These are phyloP conservation scores for Blastobotrys terrestris DNA, from an alignment of 805 yeast genomes.

Conservation along the genomic window DNA sequence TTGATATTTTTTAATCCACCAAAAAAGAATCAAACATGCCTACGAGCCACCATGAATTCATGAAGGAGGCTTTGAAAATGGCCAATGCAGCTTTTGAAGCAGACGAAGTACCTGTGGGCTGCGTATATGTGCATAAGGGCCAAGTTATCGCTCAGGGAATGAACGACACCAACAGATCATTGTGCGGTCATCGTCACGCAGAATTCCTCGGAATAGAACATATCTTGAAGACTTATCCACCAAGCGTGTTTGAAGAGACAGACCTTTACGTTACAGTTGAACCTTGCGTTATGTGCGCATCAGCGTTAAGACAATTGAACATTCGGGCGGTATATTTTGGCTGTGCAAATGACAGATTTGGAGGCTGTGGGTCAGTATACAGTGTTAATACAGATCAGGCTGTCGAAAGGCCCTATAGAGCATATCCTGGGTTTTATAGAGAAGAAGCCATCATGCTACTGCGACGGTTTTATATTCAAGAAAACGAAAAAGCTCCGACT, in stretches of 20 bases:
- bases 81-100: slow-evolving; percentile 59
- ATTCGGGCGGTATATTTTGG: slow-evolving; percentile 77
- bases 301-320: slow-evolving; percentile 76
- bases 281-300: slow-evolving; percentile 98
- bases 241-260: slow-evolving; percentile 42
- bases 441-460: slow-evolving; percentile 78
- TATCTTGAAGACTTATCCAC: slow-evolving; percentile 35
- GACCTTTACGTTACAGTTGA: slow-evolving; percentile 90
- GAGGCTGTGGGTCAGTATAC: slow-evolving; percentile 90
- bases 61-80: slow-evolving; percentile 34
- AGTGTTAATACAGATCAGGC: slow-evolving; percentile 45
- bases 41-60: slow-evolving; percentile 22
- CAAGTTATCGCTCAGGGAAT: slow-evolving; percentile 66
- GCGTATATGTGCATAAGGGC: slow-evolving; percentile 54
- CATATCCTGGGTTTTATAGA: slow-evolving; percentile 72
- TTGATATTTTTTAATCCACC: no score
- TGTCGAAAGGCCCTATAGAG: slow-evolving; percentile 38
- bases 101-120: slow-evolving; percentile 84
- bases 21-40: slow-evolving; percentile 3
- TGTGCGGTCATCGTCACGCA: slow-evolving; percentile 83
- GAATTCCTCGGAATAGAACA: slow-evolving; percentile 75
- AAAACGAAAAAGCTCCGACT: slow-evolving; percentile 78
- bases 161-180: slow-evolving; percentile 78
- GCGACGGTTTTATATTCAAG: slow-evolving; percentile 77
- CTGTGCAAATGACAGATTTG: slow-evolving; percentile 91